A percentile compares a stretch with the other conserved stretches of the same genome.
These are phyloP conservation scores for Vachellia pachyceras DNA, from an alignment of 306 rosid genomes.

Conservation along the genomic window DNA sequence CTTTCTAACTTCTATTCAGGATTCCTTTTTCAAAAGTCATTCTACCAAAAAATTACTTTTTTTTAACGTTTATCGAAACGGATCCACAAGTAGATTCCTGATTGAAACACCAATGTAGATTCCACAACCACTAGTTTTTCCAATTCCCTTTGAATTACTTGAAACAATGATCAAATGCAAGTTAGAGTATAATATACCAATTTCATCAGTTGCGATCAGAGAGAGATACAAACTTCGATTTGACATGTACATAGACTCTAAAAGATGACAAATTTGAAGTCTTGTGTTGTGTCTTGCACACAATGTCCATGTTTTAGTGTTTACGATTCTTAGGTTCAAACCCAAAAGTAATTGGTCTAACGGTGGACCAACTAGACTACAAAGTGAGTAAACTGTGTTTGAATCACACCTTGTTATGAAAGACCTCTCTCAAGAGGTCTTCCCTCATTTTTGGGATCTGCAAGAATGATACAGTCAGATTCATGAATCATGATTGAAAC, in stretches of 20 bases:
- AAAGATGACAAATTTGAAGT: not conserved
- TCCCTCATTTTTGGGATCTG: conserved; percentile 72
- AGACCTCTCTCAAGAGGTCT: conserved; percentile 24
- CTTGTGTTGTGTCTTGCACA: not conserved
- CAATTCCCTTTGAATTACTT: not conserved
- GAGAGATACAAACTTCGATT: not conserved
- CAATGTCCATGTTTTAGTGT: not conserved
- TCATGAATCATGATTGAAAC: not conserved
- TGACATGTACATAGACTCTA: not conserved
- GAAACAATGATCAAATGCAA: not conserved
- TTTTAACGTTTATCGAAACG: no score
- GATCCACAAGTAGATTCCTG: not conserved
- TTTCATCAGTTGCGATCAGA: not conserved
- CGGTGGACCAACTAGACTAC: no score
- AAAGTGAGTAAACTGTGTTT: no score
- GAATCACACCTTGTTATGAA: no score
- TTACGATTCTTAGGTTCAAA: not conserved
- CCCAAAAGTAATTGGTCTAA: no score
- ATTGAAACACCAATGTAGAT: not conserved
- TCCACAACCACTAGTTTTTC: not conserved
- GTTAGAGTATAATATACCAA: not conserved
- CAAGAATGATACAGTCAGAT: not conserved
- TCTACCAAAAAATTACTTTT: no score
- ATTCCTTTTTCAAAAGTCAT: no score
- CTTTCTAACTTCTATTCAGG: no score